Evolutionary conservation across 192 early-diverging fungal genomes (phyloP).

Genomic region (Neocallimastix lanati): DNA sequence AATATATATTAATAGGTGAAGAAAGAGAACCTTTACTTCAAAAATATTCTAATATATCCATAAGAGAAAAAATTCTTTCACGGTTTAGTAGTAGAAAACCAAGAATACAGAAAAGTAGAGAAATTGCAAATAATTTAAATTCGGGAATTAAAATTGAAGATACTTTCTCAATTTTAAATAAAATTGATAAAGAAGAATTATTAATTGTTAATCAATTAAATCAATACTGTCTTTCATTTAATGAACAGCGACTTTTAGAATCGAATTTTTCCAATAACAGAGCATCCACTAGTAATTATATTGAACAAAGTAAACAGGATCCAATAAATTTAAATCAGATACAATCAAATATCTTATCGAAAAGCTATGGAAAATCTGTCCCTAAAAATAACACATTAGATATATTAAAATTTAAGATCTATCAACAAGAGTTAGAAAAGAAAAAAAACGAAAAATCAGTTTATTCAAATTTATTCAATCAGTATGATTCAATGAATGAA

Average conservation of each 20-base stretch:
- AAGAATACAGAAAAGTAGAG: not conserved
- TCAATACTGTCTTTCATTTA: not conserved
- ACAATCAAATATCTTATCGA: not conserved
- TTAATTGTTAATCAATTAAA: not conserved
- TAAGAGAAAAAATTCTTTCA: not conserved
- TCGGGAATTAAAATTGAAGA: not conserved
- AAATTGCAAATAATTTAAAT: not conserved
- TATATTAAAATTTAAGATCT: not conserved
- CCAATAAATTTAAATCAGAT: not conserved
- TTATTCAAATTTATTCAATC: not conserved
- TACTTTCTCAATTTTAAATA: not conserved
- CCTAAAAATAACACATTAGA: not conserved
- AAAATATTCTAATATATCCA: not conserved
- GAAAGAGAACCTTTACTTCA: not conserved
- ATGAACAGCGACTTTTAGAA: not conserved
- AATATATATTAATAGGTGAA: not conserved
- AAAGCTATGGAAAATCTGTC: not conserved
- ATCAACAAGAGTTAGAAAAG: not conserved
- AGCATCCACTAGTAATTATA: not conserved
- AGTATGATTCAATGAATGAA: not conserved
- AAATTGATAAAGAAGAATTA: not conserved
- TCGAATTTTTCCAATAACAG: not conserved
- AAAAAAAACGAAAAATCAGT: not conserved
- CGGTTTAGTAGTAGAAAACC: not conserved
- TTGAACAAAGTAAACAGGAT: not conserved